A percentile compares a stretch with the other conserved stretches of the same genome.
Conservation (phyloP, 2,329 filamentous ascomycete genomes). For the Myriangium duriaei region DNA sequence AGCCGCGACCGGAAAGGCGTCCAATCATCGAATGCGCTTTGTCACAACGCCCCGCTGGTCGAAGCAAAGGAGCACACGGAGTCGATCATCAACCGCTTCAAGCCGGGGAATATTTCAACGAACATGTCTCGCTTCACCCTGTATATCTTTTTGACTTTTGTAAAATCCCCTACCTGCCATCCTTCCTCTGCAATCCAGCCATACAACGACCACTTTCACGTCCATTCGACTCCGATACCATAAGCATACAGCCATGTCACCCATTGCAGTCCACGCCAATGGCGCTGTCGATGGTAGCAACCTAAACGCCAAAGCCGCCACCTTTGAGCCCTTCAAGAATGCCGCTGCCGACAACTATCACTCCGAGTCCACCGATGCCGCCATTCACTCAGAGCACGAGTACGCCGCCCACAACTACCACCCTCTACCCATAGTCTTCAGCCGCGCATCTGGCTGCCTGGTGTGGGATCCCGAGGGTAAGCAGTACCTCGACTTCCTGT, state of each 20-base stretch:
- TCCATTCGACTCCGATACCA: no score
- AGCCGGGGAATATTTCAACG: no score
- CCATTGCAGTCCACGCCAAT: conserved; percentile 22
- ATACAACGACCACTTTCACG: no score
- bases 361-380: conserved; percentile 62
- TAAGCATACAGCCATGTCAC: conserved; percentile 27
- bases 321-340: conserved; percentile 27
- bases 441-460: conserved; percentile 68
- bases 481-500: conserved; percentile 95
- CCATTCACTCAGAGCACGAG: conserved; percentile 68
- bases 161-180: no score
- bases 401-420: conserved; percentile 98
- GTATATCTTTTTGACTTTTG: no score
- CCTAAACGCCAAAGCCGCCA: conserved; percentile 29
- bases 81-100: no score
- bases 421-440: conserved; percentile 86
- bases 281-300: conserved; percentile 15
- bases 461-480: conserved; percentile 97
- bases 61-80: no score
- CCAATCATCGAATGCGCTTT: no score
- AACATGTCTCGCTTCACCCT: no score
- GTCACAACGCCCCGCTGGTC: no score
- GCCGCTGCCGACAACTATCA: conserved; percentile 44
- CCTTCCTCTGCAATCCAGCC: no score
- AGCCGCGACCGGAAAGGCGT: no score